A percentile compares a stretch with the other conserved stretches of the same genome.
Conservation (phyloP, 2,329 filamentous ascomycete species). For the Canariomyces notabilis region DNA sequence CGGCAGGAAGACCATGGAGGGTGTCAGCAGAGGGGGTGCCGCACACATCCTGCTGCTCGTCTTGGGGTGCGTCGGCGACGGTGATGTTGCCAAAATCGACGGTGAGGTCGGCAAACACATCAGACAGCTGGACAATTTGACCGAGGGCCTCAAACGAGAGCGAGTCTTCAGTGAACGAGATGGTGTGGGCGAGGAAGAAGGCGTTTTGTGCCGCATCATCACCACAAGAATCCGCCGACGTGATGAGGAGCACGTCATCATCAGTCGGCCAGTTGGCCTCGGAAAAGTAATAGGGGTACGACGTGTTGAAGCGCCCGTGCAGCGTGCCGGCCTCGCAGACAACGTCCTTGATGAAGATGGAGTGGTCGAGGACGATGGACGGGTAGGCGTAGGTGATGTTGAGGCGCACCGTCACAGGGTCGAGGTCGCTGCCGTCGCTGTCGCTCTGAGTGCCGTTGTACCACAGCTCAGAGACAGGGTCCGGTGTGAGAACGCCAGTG, state of each 20-base stretch:
- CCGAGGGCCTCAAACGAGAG: slow-evolving; percentile 7
- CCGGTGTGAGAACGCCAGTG: slow-evolving; percentile 7
- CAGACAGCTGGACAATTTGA: slow-evolving; percentile 2
- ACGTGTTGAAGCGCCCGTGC: slow-evolving; percentile 5
- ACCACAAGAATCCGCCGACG: slow-evolving; percentile 2
- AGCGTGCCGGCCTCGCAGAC: slow-evolving; percentile 4
- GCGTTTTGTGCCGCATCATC: slow-evolving; percentile 3
- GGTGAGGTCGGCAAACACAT: slow-evolving; percentile 2
- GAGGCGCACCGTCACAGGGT: slow-evolving; percentile 5
- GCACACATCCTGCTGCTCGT: not conserved
- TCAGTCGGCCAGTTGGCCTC: slow-evolving; percentile 2
- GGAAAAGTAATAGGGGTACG: slow-evolving; percentile 6
- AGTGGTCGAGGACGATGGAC: slow-evolving; percentile 6
- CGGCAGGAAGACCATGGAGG: slow-evolving; percentile 6
- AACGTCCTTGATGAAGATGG: slow-evolving; percentile 8
- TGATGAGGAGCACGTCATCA: slow-evolving; percentile 7
- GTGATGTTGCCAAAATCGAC: slow-evolving; percentile 9
- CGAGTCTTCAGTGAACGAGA: slow-evolving; percentile 1
- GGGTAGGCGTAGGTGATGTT: slow-evolving; percentile 8
- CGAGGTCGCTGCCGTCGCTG: not conserved
- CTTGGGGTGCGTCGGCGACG: not conserved
- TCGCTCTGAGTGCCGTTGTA: slow-evolving; percentile 7
- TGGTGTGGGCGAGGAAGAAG: slow-evolving; percentile 8
- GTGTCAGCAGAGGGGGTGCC: slow-evolving; percentile 2
- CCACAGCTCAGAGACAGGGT: slow-evolving; percentile 3